Base-by-base conservation (phyloP, 768 basidiomycete species). In the Lyophyllum atratum region DNA sequence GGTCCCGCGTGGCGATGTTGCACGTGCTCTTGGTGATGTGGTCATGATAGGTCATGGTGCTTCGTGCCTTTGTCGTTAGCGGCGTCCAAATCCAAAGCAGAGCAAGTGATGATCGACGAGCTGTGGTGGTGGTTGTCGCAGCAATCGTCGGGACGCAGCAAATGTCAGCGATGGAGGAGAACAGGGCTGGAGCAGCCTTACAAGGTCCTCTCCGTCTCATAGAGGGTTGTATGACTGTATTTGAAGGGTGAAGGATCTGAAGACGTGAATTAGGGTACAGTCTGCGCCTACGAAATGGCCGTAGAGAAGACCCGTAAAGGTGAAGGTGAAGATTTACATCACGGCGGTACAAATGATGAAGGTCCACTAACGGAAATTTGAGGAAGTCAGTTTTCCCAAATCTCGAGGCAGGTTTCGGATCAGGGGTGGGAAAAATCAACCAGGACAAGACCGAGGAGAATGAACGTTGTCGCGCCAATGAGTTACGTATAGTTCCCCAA, bases 341-440 rank as follows among this genome's bases (percentile, higher is more conserved):
- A 83, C 76, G n/a, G 87, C 87, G 0, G 97, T 98, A 7, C 94
- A 96, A 4, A 92, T 88, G 52, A 99, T 87, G 52, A 98, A 87
- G 55, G 96, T 85, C 85, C 90, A 98, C 70, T 97, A 93, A 96
- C 97, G 98, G 49, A 95, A 72, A 62, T 89, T 90, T 9, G 94
- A 95, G 45, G 85, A 82, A 26, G 67, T 65, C 26, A 85, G 56
- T 85, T 85, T 70, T 98, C 96, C 95, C 94, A 98, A 53, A 93
- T 93, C 62, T 96, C 89, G 51, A 98, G 82, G 70, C 96, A 98
- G 6, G 87, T 95, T 74, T 99, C 97, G 15, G 94, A 93, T 95
- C 95, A 98, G 5, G 93, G 90, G 70, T 99, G 97, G 2, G 97
- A 96, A 67, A 98, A 98, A 77, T 99, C 97, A 72, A 99, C 90